phyloP scores from a whole-genome alignment of 495 filamentous ascomycete species.

The Penicillium simplicissimum region DNA sequence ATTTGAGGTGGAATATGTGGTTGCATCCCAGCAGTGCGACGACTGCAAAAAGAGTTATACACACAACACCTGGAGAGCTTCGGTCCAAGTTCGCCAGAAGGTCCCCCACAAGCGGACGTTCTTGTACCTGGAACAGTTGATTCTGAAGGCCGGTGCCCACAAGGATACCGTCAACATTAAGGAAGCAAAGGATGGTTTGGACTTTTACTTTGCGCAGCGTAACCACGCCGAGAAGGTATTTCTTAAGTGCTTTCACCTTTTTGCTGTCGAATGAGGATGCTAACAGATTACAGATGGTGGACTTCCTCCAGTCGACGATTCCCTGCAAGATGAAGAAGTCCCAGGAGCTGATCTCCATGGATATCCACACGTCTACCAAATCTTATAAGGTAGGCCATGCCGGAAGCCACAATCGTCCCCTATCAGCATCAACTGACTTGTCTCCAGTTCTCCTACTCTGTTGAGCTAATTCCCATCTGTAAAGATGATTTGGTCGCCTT shows the following conservation, averaged over 20 bases:
- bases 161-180: slow-evolving; percentile 96
- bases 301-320: slow-evolving; percentile 74
- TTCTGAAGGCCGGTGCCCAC: slow-evolving; percentile 90
- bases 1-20: slow-evolving; percentile 91
- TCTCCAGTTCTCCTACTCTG: slow-evolving; percentile 68
- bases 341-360: slow-evolving; percentile 88
- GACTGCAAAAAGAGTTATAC: slow-evolving; percentile 63
- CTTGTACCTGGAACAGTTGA: slow-evolving; percentile 92
- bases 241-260: background rate
- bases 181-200: slow-evolving; percentile 87
- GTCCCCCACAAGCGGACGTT: slow-evolving; percentile 98
- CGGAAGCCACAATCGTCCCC: background rate
- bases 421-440: background rate
- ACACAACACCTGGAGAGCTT: slow-evolving; percentile 83
- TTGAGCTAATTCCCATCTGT: slow-evolving; percentile 88
- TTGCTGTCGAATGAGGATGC: background rate
- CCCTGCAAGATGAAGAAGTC: slow-evolving; percentile 82
- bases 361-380: slow-evolving; percentile 86
- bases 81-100: slow-evolving; percentile 92
- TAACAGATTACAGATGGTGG: slow-evolving; percentile 58
- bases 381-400: slow-evolving; percentile 64
- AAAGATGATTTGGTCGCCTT: slow-evolving; percentile 94
- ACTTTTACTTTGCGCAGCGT: slow-evolving; percentile 87
- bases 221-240: slow-evolving; percentile 79
- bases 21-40: slow-evolving; percentile 79